Evolutionary conservation across 75 land plant species (phyloP), one percentile per base, ranked within the genome.

Genomic region (Pinus albicaulis): DNA sequence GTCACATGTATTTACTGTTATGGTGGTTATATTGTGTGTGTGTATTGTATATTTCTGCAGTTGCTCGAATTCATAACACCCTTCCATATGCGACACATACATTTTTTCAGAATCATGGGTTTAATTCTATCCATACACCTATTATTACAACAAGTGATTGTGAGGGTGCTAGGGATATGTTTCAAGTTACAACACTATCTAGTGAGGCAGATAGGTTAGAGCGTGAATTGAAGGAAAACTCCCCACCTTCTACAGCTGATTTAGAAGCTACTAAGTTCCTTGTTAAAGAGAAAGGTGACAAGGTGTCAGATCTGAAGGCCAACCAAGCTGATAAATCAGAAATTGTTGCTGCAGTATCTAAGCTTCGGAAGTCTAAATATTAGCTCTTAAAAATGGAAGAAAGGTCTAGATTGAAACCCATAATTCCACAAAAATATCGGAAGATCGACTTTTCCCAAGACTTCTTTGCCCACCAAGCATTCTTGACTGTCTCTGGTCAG

Each of bases 131-230:
- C 38, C 99, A 97, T 70, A 97, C 99, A 56, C 99, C 99, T 20
- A 97, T 97, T 58, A 86, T 97, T 59, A 97, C 99, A 60, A 97
- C 99, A 1, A 97, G 99, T 80, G 99, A 97, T 88, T 97, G 99
- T 81, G 99, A 97, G 79, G 99, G 99, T 75, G 99, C 99, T 76
- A 98, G 99, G 58, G 99, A 97, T 77, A 97, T 97, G 99, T 97
- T 97, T 82, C 99, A 97, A 89, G 99, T 92, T 12, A 97, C 98
- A 48, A 92, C 99, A 34, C 52, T 97, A 71, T 80, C 94, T 22
- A 86, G 76, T 81, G 94, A 92, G 26, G 90, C 92, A 19, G 99
- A 97, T 52, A 89, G 81, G 76, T 44, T 93, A 60, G 95, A 92
- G 72, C 87, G 82, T 69, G 99, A 97, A 22, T 78, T 82, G 52